phyloP scores from a whole-genome alignment of 2,329 filamentous ascomycete species.

The Sclerotinia nivalis region DNA sequence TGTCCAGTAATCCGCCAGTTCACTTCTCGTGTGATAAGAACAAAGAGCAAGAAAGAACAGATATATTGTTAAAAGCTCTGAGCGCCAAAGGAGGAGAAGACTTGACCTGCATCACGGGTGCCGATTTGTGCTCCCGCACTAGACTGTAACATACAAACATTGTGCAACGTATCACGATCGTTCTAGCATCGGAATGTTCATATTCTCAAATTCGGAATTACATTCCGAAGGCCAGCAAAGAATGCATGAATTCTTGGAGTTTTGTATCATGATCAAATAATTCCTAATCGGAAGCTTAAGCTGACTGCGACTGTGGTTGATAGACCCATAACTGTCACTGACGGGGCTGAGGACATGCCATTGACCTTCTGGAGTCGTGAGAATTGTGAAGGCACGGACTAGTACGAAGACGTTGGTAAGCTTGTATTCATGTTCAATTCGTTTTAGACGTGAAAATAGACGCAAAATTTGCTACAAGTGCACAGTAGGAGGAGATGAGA shows the following conservation, averaged over 20 bases:
- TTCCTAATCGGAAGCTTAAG: background rate
- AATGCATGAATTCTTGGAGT: background rate
- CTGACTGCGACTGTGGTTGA: background rate
- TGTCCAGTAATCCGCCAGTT: background rate
- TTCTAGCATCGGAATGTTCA: background rate
- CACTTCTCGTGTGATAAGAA: background rate
- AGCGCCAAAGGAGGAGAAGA: background rate
- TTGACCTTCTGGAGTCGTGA: background rate
- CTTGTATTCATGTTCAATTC: too few species aligned
- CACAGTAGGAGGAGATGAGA: background rate
- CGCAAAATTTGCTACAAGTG: too few species aligned
- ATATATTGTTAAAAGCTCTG: background rate
- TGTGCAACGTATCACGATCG: background rate
- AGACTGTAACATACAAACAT: background rate
- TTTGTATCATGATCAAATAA: background rate
- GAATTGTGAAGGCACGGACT: background rate
- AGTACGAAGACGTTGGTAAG: background rate
- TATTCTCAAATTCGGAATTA: background rate
- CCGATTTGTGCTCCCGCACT: too few species aligned
- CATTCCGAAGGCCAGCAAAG: background rate
- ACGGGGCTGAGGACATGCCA: background rate
- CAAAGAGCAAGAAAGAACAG: background rate
- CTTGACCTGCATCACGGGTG: background rate
- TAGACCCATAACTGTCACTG: background rate
- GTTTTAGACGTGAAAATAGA: background rate